Evolutionary conservation across 1,284 basidiomycete genomes (phyloP).

Genomic region (Rhodotorula glutinis): DNA sequence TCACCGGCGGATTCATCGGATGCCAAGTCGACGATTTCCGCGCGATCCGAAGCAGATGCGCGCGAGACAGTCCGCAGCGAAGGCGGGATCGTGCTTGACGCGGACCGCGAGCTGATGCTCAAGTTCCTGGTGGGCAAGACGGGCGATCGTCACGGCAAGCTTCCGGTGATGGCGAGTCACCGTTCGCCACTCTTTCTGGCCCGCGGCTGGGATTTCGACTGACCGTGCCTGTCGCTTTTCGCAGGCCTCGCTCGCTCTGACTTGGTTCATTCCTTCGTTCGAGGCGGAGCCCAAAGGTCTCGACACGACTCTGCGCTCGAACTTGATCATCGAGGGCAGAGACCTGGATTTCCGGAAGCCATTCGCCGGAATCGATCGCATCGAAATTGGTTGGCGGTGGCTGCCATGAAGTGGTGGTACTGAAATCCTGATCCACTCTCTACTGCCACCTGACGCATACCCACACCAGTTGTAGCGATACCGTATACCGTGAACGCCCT

Average conservation of each 20-base stretch:
- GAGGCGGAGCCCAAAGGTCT: constrained; percentile 31
- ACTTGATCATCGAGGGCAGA: constrained; percentile 37
- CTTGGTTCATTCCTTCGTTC: constrained; percentile 48
- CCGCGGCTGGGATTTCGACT: background rate
- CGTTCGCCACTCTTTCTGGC: background rate
- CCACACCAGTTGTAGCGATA: too few relatives aligned
- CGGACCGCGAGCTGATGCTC: constrained; percentile 46
- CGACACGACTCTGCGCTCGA: constrained; percentile 4
- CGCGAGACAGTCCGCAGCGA: background rate
- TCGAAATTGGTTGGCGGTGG: constrained; percentile 48
- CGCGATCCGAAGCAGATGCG: too few relatives aligned
- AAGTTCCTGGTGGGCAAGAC: constrained; percentile 46
- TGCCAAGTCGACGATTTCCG: too few relatives aligned
- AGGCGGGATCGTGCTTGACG: constrained; percentile 38
- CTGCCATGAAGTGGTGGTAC: too few relatives aligned
- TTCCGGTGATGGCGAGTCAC: constrained; percentile 44
- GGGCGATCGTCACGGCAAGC: constrained; percentile 44
- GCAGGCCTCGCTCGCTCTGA: constrained; percentile 44
- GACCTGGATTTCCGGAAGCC: constrained; percentile 48
- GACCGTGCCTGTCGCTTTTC: background rate
- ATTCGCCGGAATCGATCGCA: constrained; percentile 43
- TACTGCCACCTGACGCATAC: too few relatives aligned
- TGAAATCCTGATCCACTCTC: too few relatives aligned
- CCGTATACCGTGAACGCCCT: too few relatives aligned
- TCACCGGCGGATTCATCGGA: background rate